Percentiles rank a stretch among this genome's conserved stretches.
Conservation (phyloP, 2,329 filamentous ascomycete species). For the Balansia obtecta region DNA sequence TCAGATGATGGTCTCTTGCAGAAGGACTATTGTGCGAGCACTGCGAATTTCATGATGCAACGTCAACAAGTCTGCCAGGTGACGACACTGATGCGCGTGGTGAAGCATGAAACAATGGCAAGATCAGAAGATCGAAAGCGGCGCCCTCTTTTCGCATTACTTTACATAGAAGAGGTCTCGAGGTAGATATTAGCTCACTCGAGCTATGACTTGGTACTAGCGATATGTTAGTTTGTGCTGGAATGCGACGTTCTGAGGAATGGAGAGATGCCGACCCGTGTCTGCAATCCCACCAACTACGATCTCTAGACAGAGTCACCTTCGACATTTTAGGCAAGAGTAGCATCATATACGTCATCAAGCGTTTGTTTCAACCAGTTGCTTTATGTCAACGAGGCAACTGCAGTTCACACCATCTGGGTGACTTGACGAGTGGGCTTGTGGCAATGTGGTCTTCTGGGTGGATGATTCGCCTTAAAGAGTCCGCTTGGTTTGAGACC, state of each 20-base stretch:
- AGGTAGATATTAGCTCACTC: neutral
- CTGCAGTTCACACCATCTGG: neutral
- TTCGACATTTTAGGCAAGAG: neutral
- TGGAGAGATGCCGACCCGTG: neutral
- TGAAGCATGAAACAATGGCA: neutral
- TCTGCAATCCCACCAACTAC: conserved; percentile 1
- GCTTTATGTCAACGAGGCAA: neutral
- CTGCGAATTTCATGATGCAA: neutral
- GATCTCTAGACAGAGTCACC: neutral
- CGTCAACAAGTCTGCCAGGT: neutral
- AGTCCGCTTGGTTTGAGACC: neutral
- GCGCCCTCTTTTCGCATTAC: neutral
- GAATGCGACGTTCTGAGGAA: conserved; percentile 5
- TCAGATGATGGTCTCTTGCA: neutral
- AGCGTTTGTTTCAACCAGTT: neutral
- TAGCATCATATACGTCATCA: no score
- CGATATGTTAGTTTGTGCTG: neutral
- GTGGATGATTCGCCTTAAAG: neutral
- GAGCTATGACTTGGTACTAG: neutral
- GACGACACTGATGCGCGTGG: neutral
- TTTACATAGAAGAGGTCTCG: neutral
- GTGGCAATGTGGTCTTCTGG: no score
- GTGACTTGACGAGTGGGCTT: neutral
- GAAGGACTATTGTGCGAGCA: neutral
- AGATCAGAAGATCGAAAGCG: neutral